A percentile compares a stretch with the other conserved stretches of the same genome.
Evolutionary conservation across 1,139 yeast species (phyloP).

Genomic region (Debaryomyces fabryi): DNA sequence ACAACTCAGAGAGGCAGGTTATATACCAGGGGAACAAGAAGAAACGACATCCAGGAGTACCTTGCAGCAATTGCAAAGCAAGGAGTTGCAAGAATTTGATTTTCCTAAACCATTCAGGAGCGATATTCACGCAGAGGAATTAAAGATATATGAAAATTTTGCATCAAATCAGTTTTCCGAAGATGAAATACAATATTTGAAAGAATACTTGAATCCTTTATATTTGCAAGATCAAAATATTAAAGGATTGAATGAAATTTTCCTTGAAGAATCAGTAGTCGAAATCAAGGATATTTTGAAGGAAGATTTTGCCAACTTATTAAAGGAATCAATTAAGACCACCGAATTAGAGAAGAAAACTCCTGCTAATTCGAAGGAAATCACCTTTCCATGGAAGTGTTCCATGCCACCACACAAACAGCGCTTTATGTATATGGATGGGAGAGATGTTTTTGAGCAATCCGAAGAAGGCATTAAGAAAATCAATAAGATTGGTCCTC

Average conservation of each 20-base stretch:
- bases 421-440: slow-evolving; percentile 81
- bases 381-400: slow-evolving; percentile 78
- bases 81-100: slow-evolving; percentile 77
- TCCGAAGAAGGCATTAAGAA: slow-evolving; percentile 28
- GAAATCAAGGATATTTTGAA: slow-evolving; percentile 68
- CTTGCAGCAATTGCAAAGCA: slow-evolving; percentile 75
- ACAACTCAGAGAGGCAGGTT: slow-evolving; percentile 88
- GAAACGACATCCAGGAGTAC: slow-evolving; percentile 76
- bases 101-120: slow-evolving; percentile 63
- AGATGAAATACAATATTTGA: slow-evolving; percentile 50
- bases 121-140: slow-evolving; percentile 34
- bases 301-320: slow-evolving; percentile 48
- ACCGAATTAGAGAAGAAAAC: slow-evolving; percentile 58
- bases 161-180: slow-evolving; percentile 24
- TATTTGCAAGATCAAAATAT: slow-evolving; percentile 41
- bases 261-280: slow-evolving; percentile 68
- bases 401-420: slow-evolving; percentile 96
- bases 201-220: slow-evolving; percentile 56
- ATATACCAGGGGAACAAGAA: slow-evolving; percentile 76
- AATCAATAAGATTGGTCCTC: slow-evolving; percentile 42
- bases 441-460: slow-evolving; percentile 39
- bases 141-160: slow-evolving; percentile 26
- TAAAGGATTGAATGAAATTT: slow-evolving; percentile 45
- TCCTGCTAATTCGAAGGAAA: slow-evolving; percentile 61
- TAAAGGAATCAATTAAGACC: slow-evolving; percentile 52